Base-by-base conservation (phyloP, 1,284 basidiomycete species). In the Rhodotorula sp. region DNA sequence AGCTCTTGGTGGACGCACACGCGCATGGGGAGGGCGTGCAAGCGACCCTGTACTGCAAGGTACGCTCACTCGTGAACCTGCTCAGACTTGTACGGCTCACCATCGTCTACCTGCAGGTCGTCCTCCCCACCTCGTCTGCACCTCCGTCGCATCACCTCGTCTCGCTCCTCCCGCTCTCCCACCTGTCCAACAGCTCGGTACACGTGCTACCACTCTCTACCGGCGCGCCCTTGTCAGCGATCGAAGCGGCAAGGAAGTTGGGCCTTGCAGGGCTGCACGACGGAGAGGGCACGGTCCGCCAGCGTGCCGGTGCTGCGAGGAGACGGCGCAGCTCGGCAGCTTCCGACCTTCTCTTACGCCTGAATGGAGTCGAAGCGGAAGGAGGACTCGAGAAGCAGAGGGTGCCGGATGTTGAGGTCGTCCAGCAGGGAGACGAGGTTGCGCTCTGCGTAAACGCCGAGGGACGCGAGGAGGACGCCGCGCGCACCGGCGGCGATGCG, bases 1-100 rank as follows among this genome's bases (percentile, higher is more conserved):
- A 61, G 9, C 64, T 74, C 25, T 60, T 61, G 17, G 72, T 73
- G 19, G 54, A 70, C 10, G 62, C 72, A 3, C 5, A 14, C 8
- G 66, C 68, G 23, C n/a, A 55, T 13, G 41, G 34, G 9, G 44
- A 34, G 3, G 72, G 68, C 1, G 52, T 71, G 10, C 10, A 7
- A 0, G 55, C 53, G 0, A 46, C 10, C 5, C 45, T 71, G 5
- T 64, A 68, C 42, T 71, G 72, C 67, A 57, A 59, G 52, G 69
- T 71, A 34, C 42, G 72, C 25, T 27, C 2, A 16, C 41, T 49
- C 25, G 8, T 23, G 3, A 10, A 27, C 19, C 46, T 50, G 4
- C 17, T 5, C 21, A n/a, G 14, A 8, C 23, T 3, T 21, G 41
- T 12, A 34, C 8, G 19, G 8, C n/a, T 25, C 7, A 52, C 23